A percentile compares a stretch with the other conserved stretches of the same genome.
Conservation (phyloP, 805 yeast genomes). For the Candida multigemmis region DNA sequence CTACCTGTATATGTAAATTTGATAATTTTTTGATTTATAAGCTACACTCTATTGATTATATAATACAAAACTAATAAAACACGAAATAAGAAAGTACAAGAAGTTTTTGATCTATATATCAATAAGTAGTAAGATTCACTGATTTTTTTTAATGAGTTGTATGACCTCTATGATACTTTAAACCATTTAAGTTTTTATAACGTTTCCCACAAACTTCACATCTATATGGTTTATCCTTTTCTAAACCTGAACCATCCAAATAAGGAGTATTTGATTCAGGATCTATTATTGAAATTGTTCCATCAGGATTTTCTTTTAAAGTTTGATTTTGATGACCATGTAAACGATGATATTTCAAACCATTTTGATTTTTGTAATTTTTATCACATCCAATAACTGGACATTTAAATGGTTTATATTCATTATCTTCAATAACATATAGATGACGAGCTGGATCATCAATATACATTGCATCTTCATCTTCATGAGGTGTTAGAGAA, state of each 20-base stretch:
- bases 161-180: conserved; percentile 96
- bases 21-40: no score
- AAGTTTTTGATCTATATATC: no score
- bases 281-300: conserved; percentile 84
- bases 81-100: no score
- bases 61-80: no score
- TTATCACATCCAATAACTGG: conserved; percentile 98
- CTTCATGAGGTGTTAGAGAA: conserved; percentile 25
- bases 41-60: no score
- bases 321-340: conserved; percentile 98
- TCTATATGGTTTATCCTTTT: conserved; percentile 95
- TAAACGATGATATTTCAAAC: conserved; percentile 86
- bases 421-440: conserved; percentile 86
- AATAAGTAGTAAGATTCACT: no score
- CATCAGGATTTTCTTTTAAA: conserved; percentile 83
- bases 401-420: conserved; percentile 91
- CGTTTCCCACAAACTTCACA: conserved; percentile 98
- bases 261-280: conserved; percentile 85
- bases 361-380: conserved; percentile 95
- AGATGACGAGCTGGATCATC: conserved; percentile 95
- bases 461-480: conserved; percentile 67
- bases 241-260: conserved; percentile 90
- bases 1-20: no score
- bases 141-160: conserved; percentile 94
- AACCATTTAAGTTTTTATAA: conserved; percentile 90